Base-by-base conservation (phyloP, 2,329 filamentous ascomycete species). In the Simplicillium aogashimaense region DNA sequence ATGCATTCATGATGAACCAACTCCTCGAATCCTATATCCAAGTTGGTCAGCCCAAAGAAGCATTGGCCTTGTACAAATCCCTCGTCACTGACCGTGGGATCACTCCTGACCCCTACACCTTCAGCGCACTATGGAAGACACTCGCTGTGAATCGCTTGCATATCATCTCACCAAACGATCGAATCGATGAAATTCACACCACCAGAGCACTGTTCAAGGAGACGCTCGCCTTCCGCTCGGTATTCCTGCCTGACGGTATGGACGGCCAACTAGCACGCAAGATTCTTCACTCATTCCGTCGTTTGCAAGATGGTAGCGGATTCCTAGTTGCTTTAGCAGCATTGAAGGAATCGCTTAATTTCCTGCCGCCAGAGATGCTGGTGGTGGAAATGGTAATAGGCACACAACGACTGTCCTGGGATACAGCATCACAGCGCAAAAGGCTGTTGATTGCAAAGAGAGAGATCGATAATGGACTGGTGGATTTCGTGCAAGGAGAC, bases 1-100 rank as follows among this genome's bases (percentile, higher is more conserved):
- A 86, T 52, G 76, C 78, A 8, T 84, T 81, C 57, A 83, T 89
- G 62, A 77, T 89, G 69, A 92, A 90, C 58, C 82, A 88, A 53
- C 64, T 89, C 16, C 72, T 92, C 18, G 76, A 78, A 44, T 76
- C 78, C 7, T 73, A 81, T 45, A 69, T 83, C 36, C 73, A 78
- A 44, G 72, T 73, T 43, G 74, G 75, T 38, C 65, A 76, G 39
- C 66, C 70, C 35, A 57, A 61, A 17, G 63, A 72, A 38, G 75
- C 83, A 0, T 67, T 73, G 50, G 53, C 60, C 3, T 67, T 79
- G 25, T 86, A 79, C 56, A 55, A 61, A 9, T 57, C 61, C 14
- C 69, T 86, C 53, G 70, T 73, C 25, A 48, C 57, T 9, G 59
- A 69, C 18, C 61, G 64, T 29, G 63, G 59, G 28, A 55, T 83